A percentile compares a stretch with the other conserved stretches of the same genome.
Conservation (phyloP, 2,329 filamentous ascomycete genomes). For the Periconia sp. region DNA sequence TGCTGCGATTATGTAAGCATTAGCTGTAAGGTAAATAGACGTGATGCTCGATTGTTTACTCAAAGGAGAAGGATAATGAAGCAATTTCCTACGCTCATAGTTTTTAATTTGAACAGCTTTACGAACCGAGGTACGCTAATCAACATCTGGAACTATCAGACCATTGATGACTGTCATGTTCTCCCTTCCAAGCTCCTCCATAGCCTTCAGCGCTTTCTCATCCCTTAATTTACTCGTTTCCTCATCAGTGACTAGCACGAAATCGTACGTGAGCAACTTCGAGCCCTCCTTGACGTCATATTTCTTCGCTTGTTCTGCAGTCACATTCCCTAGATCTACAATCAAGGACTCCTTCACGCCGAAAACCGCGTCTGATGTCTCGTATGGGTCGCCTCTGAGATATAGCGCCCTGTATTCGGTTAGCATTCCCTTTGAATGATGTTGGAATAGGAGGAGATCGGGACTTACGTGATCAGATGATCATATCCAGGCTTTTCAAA, state of each 20-base stretch:
- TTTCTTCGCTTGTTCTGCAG: constrained; percentile 31
- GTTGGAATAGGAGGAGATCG: neutral
- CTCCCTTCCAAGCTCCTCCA: constrained; percentile 67
- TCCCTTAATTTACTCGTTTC: constrained; percentile 72
- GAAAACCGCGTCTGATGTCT: constrained; percentile 84
- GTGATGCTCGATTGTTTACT: too few relatives aligned
- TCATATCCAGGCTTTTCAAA: constrained; percentile 66
- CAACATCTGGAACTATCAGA: constrained; percentile 74
- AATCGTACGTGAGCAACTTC: constrained; percentile 73
- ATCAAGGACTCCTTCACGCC: constrained; percentile 82
- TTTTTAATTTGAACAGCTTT: too few relatives aligned
- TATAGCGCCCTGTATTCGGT: constrained; percentile 69
- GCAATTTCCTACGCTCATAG: too few relatives aligned
- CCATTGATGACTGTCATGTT: constrained; percentile 78
- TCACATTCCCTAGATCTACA: constrained; percentile 34
- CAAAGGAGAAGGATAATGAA: too few relatives aligned
- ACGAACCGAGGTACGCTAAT: too few relatives aligned
- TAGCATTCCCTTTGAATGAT: neutral
- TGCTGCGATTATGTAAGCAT: too few relatives aligned
- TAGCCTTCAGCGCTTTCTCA: constrained; percentile 68
- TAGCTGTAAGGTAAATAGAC: too few relatives aligned
- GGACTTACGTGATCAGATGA: constrained; percentile 77
- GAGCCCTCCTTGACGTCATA: constrained; percentile 68
- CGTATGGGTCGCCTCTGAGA: constrained; percentile 77
- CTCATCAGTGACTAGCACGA: constrained; percentile 75